These are phyloP conservation scores for Acephala macrosclerotiorum DNA, from an alignment of 2,329 filamentous ascomycete genomes.

Conservation along the genomic window DNA sequence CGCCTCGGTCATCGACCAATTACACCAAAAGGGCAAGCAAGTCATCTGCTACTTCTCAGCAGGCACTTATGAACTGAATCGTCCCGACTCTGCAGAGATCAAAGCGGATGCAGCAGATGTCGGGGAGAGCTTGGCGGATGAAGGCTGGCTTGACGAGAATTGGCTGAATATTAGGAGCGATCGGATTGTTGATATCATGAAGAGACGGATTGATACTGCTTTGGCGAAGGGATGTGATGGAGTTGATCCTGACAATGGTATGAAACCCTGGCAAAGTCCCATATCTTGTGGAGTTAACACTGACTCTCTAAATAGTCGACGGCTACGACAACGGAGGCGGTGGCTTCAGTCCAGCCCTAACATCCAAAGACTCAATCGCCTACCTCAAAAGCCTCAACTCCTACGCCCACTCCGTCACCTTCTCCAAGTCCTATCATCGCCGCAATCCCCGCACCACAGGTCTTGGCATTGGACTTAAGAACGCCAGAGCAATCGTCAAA, in stretches of 20 bases:
- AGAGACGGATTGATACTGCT: constrained; percentile 63
- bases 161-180: constrained; percentile 68
- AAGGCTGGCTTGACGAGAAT: constrained; percentile 71
- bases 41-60: constrained; percentile 81
- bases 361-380: constrained; percentile 59
- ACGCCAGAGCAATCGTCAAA: constrained; percentile 66
- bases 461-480: constrained; percentile 73
- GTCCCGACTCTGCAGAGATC: constrained; percentile 63
- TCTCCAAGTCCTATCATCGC: background rate
- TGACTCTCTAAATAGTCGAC: constrained; percentile 55
- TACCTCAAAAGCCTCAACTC: constrained; percentile 67
- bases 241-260: constrained; percentile 72
- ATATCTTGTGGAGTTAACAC: background rate
- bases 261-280: background rate
- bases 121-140: constrained; percentile 47
- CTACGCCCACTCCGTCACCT: constrained; percentile 53
- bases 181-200: constrained; percentile 71
- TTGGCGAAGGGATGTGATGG: constrained; percentile 69
- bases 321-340: constrained; percentile 70
- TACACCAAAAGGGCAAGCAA: constrained; percentile 60
- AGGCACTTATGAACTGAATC: constrained; percentile 71
- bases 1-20: constrained; percentile 51
- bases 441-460: constrained; percentile 48
- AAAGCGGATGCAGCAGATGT: constrained; percentile 61
- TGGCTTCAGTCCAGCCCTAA: constrained; percentile 68